Evolutionary conservation across 2,329 filamentous ascomycete genomes (phyloP).

Genomic region (Botrytis tulipae): DNA sequence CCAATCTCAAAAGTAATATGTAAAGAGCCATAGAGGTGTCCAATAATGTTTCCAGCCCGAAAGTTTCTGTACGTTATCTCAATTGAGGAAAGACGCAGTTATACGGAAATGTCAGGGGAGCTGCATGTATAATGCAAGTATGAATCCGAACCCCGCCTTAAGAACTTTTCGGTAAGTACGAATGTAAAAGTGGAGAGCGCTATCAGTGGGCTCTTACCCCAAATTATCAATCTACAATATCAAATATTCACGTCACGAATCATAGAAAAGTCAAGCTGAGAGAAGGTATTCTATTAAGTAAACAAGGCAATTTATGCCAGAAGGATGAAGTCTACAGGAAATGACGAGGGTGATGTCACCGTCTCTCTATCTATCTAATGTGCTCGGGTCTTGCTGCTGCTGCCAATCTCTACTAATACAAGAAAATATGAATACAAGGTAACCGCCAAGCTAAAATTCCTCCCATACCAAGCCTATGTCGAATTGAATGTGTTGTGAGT

Average conservation of each 20-base stretch:
- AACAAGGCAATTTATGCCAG: not conserved
- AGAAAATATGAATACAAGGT: not conserved
- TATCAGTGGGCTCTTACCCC: accelerated
- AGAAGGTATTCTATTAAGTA: slow-evolving; percentile 10
- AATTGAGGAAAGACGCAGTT: not conserved
- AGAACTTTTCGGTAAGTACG: not conserved
- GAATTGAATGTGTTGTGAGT: not conserved
- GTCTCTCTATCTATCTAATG: slow-evolving; percentile 3
- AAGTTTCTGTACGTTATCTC: not conserved
- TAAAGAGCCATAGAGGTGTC: not conserved
- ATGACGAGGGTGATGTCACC: not conserved
- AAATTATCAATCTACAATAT: not conserved
- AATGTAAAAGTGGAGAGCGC: not conserved
- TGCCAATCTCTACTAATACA: not conserved
- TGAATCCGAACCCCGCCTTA: not conserved
- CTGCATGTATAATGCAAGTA: slow-evolving; percentile 4
- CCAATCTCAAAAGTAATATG: accelerated
- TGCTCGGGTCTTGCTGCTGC: slow-evolving; percentile 12
- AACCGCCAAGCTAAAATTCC: not conserved
- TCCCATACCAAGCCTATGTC: not conserved
- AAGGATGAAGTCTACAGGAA: not conserved
- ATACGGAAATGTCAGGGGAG: not conserved
- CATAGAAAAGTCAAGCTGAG: not conserved
- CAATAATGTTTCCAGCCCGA: not conserved
- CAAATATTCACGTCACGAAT: not conserved